Base-by-base conservation (phyloP, 2,329 filamentous ascomycete genomes). In the Thelonectria rubi region DNA sequence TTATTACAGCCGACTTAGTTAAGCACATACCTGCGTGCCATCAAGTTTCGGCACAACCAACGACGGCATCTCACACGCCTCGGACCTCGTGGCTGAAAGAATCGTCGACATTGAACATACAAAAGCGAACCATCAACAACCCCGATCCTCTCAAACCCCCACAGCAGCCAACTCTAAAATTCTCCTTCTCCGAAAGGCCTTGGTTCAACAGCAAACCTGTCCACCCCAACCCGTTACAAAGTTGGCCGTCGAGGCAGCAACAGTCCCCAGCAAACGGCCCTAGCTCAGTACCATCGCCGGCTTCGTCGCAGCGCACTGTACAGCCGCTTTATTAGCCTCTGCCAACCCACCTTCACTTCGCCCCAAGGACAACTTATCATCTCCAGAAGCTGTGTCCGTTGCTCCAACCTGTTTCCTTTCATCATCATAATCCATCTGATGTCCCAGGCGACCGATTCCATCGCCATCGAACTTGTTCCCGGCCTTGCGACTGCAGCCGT, bases 361-460 rank as follows among this genome's bases (percentile, higher is more conserved):
- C 69, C 69, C 69, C 68, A 72, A 63, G 65, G n/a, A 70, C 69
- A 57, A 69, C 67, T 30, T 69, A 71, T 70, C 67, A 70, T 68
- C 63, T 71, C 69, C 67, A 68, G 64, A 64, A 60, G 49, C 48
- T 55, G 53, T 69, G 61, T 55, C 62, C 43, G 62, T 62, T 26
- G 60, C 63, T 65, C 63, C 68, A 65, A 68, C 67, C 65, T 64
- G 56, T 56, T 60, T 67, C 53, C 62, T 65, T 66, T 55, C 57
- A 67, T 59, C 58, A 69, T 70, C 69, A 70, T 63, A 55, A 55
- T 45, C 34, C 52, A 54, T 46, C 57, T 30, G 42, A 42, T 34
- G 40, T 39, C 39, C 37, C 45, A 59, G 58, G 58, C 62, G 60
- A 54, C 55, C 51, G 57, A 55, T 68, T 49, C 48, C 52, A 53